A percentile compares a stretch with the other conserved stretches of the same genome.
Evolutionary conservation across 768 basidiomycete genomes (phyloP).

Genomic region (Lepiota subincarnata): DNA sequence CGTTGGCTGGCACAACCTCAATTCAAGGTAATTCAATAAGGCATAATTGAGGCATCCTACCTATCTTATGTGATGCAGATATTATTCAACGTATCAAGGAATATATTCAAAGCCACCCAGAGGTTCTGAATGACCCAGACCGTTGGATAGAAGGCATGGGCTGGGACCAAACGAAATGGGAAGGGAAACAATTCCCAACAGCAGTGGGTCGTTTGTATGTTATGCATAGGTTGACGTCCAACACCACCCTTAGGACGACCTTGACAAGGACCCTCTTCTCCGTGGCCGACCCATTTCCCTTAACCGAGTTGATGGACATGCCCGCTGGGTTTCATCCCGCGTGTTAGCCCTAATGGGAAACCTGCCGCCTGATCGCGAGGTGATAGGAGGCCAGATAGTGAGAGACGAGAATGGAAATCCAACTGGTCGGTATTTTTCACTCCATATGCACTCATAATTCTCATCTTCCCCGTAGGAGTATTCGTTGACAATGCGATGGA

Average conservation of each 20-base stretch:
- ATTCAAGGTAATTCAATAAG: conserved; percentile 45
- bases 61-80: conserved; percentile 34
- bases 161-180: conserved; percentile 91
- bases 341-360: conserved; percentile 61
- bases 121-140: conserved; percentile 45
- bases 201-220: conserved; percentile 43
- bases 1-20: conserved; percentile 54
- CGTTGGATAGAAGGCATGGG: conserved; percentile 84
- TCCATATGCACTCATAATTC: background rate
- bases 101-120: conserved; percentile 56
- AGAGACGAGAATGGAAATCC: conserved; percentile 59
- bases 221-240: background rate
- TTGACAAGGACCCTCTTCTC: conserved; percentile 67
- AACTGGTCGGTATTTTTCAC: conserved; percentile 41
- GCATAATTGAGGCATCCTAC: background rate
- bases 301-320: conserved; percentile 78
- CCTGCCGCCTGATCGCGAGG: conserved; percentile 44
- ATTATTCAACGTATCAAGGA: conserved; percentile 55
- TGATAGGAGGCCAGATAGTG: conserved; percentile 75
- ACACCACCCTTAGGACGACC: conserved; percentile 49
- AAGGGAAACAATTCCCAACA: conserved; percentile 58
- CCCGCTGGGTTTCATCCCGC: conserved; percentile 77
- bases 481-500: conserved; percentile 88
- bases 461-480: conserved; percentile 43
- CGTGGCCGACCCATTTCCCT: conserved; percentile 69